Evolutionary conservation across 352 stramenopile species (phyloP), one percentile per base, ranked within the genome.

Genomic region (Phytophthora pseudosyringae): DNA sequence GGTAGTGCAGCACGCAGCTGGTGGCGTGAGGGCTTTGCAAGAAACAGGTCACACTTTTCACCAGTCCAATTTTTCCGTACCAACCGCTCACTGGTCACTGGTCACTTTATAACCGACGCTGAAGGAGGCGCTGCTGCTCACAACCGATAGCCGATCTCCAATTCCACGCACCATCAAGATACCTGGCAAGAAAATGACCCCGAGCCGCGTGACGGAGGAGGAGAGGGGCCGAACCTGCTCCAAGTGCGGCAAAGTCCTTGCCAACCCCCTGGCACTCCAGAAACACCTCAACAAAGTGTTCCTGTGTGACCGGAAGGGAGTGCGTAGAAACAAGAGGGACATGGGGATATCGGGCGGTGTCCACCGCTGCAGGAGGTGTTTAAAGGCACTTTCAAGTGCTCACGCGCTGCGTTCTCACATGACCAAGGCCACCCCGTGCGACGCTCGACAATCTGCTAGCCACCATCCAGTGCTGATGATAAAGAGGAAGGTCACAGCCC

Each of bases 191-290:
- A 32, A 46, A 16, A 46, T 46, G 33, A 21, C 29, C 13, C 25
- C 36, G 8, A 5, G 26, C 25, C 11, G 12, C 15, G 21, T 57
- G 21, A n/a, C 16, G 11, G 28, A 38, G 15, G 10, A 36, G 9
- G 13, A 64, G 29, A 49, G 25, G 12, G 47, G 50, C 26, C 28
- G 57, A 7, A 51, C 57, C 35, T 64, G 57, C 18, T 12, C 8
- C 57, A 64, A 31, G 13, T 58, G 45, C 47, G 57, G 57, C 28
- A 64, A 51, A 64, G 45, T 64, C n/a, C 36, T 64, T 1, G 13
- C 45, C 57, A 59, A 46, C 26, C 4, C 35, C 35, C 4, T 45
- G 16, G 46, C 36, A 7, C 57, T 64, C 9, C 45, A 38, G 4
- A 50, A 64, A 4, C 56, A 64, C 16, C 33, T 50, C 0, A 64